A percentile compares a stretch with the other conserved stretches of the same genome.
Conservation (phyloP, 1,284 basidiomycete species). For the Cutaneotrichosporon daszewskae region DNA sequence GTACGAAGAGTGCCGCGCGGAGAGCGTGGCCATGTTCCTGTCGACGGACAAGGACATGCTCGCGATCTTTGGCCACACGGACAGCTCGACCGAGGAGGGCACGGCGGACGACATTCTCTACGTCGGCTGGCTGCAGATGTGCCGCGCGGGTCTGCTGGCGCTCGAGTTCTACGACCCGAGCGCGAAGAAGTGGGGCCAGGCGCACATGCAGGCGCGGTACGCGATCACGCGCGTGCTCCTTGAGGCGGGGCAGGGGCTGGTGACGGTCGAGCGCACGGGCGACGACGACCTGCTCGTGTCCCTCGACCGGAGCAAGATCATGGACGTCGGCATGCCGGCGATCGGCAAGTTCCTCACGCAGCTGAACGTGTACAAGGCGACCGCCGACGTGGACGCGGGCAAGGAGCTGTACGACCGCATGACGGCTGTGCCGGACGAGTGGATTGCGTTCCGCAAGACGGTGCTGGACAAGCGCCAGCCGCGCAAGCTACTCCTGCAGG, state of each 20-base stretch:
- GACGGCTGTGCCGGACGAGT: constrained; percentile 11
- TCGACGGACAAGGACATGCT: constrained; percentile 13
- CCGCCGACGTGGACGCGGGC: constrained; percentile 12
- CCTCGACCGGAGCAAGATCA: constrained; percentile 13
- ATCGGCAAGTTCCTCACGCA: constrained; percentile 16
- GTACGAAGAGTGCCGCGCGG: constrained; percentile 20
- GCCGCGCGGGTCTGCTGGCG: constrained; percentile 68
- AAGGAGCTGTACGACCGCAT: constrained; percentile 9
- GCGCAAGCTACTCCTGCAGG: constrained; percentile 19
- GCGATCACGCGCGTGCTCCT: constrained; percentile 15
- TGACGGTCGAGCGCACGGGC: constrained; percentile 5
- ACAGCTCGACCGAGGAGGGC: constrained; percentile 5
- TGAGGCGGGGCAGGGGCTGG: constrained; percentile 12
- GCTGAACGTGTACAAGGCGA: constrained; percentile 19
- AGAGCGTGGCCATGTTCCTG: constrained; percentile 17
- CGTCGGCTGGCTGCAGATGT: constrained; percentile 75
- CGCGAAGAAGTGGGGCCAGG: constrained; percentile 76
- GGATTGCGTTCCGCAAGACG: constrained; percentile 13
- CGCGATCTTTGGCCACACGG: constrained; percentile 17
- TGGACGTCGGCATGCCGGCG: constrained; percentile 9
- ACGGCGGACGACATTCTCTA: constrained; percentile 59
- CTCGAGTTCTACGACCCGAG: constrained; percentile 76
- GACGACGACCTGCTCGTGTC: constrained; percentile 13
- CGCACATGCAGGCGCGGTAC: constrained; percentile 65
- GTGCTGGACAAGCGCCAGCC: constrained; percentile 15